Evolutionary conservation across 148 eudicot genomes (phyloP), one percentile per base, ranked within the genome.

Genomic region (Nepenthes gracilis): DNA sequence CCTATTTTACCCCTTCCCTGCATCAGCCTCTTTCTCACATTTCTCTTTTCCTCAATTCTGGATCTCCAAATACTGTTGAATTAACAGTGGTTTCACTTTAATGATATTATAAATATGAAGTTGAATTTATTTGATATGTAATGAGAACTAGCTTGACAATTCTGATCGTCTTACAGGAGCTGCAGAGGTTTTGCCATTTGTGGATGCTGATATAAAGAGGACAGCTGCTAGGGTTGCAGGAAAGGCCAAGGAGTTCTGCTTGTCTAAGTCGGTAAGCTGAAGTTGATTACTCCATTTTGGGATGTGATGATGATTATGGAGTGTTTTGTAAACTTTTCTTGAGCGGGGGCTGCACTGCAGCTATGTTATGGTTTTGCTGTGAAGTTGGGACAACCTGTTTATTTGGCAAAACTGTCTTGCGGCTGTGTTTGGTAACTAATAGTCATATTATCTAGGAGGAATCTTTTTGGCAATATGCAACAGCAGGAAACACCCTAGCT

Each of bases 241-340:
- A 37, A 64, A 55, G 23, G 67, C 67, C 48, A 64, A 64, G 38
- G 37, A 64, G 40, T 15, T 64, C 10, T 64, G 67, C 67, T 33
- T 55, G 37, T 15, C 59, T 54, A 64, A 54, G 40, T 64, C 67
- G 38, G 67, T 64, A 64, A 5, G 48, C 49, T 34, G 47, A n/a
- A 12, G 15, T 38, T 34, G 10, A 6, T 36, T 11, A 38, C 23
- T 23, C 23, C 23, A 10, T 45, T 59, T 13, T 59, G 5, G 48
- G 51, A 23, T 6, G 6, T 43, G 8, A 6, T 1, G 12, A n/a
- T 59, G 9, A 1, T 35, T 8, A 15, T 32, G 10, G 38, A 2
- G 12, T 36, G 38, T 23, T 13, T 40, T 38, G 13, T 37, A 15
- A 5, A 11, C 48, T 45, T 45, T 5, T 45, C 8, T 5, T 45